Conservation (phyloP, 345 rosid genomes). For the Eucalyptus pauciflora region DNA sequence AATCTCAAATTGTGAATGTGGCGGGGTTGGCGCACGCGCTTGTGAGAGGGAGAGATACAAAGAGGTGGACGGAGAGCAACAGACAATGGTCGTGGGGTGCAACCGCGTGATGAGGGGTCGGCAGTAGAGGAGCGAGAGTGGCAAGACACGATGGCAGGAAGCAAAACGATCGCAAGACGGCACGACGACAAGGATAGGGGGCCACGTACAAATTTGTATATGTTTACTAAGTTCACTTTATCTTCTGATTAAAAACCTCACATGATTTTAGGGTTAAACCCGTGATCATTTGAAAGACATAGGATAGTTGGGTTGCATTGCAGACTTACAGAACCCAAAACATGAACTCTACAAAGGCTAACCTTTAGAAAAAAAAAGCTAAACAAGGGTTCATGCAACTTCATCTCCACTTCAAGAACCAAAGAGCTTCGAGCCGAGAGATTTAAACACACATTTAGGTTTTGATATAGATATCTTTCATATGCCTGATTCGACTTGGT, state of each 20-base stretch:
- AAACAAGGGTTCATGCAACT: not conserved
- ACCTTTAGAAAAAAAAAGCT: not conserved
- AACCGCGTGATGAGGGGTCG: not conserved
- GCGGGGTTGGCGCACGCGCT: not conserved
- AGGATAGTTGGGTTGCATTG: not conserved
- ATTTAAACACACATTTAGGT: not conserved
- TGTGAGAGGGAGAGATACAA: not conserved
- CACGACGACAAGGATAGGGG: not conserved
- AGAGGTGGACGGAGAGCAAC: not conserved
- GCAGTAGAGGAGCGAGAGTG: not conserved
- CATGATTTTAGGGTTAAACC: not conserved
- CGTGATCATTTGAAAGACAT: not conserved
- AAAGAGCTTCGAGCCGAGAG: not conserved
- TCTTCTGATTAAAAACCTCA: not conserved
- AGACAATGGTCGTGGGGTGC: not conserved
- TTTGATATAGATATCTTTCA: not conserved
- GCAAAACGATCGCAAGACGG: not conserved
- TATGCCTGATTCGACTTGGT: not conserved
- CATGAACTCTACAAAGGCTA: not conserved
- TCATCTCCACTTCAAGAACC: not conserved
- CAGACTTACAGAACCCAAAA: not conserved
- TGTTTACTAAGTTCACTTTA: not conserved
- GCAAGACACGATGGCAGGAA: not conserved
- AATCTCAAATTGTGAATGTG: not conserved
- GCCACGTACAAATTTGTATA: not conserved